Evolutionary conservation across 2,329 filamentous ascomycete species (phyloP), one percentile per base, ranked within the genome.

Genomic region (Trichoderma breve): DNA sequence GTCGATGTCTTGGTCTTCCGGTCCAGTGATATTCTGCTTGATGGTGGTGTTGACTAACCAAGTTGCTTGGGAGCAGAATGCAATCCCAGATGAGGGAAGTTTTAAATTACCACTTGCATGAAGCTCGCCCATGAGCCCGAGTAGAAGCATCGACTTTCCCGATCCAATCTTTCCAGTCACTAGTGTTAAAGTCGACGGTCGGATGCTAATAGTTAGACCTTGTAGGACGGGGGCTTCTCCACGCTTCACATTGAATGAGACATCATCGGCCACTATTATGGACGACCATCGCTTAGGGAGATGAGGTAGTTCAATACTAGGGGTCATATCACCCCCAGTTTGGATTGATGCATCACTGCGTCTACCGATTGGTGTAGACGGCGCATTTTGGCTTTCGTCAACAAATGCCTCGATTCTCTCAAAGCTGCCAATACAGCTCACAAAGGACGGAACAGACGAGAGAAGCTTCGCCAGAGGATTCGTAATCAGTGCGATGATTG

Each of bases 1-100:
- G 60, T 81, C 74, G 11, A 60, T 11, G 3, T 34, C 55, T 14
- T 32, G 55, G 26, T 34, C 55, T 6, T 60, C 55, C 34, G 78
- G 78, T 0, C 64, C 80, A 15, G 80, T 65, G 15, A 82, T 80
- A 67, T 82, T 82, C 11, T 78, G 75, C n/a, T 75, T 75, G 26
- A 82, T 74, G 3, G 80, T 78, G 0, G 70, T 75, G 58, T 79
- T 80, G 51, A 75, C 71, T 1, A 81, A 73, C 62, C 79, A 81
- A 1, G 81, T 76, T 1, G 73, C 71, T 61, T 82, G 81, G 26
- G 80, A 77, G 69, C 80, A 82, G 73, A 76, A 81, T 9, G 60
- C 55, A 60, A 60, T 21, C 18, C 55, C 55, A 18, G 30, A 18
- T 36, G 53, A 28, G 6, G 64, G 53, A 47, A 32, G 26, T 18